Base-by-base conservation (phyloP, 768 basidiomycete species). In the Candolleomyces aberdarensis region DNA sequence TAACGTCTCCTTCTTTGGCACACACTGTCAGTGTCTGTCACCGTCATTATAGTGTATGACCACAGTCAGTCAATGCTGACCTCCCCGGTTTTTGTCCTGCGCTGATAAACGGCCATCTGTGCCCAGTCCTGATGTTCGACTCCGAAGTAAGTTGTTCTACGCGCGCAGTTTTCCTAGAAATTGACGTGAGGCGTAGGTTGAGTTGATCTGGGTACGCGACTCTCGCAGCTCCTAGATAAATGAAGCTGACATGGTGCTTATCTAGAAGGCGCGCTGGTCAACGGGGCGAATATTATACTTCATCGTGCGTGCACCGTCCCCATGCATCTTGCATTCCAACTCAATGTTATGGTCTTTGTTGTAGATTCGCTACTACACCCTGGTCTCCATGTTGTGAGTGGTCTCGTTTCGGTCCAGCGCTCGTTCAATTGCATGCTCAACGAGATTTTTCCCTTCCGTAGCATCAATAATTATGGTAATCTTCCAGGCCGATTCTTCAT, bases 301-400 rank as follows among this genome's bases (percentile, higher is more conserved):
- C 44, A 47, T 84, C 59, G 85, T 85, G 62, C 64, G 78, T 67
- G 22, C 4, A 26, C 11, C 53, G 13, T 43, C 52, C 50, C 29
- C 49, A 22, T 46, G 29, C 39, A 52, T 14, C n/a, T 19, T 22
- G 29, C 14, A 20, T 20, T 52, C 29, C 52, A 15, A 43, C 19
- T 20, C 47, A 19, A 15, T 32, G 22, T 32, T 50, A 36, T 36
- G 20, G 26, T 1, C 40, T 57, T 5, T 29, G 32, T 6, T 62
- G 15, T 36, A 85, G 85, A 85, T 85, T 70, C 83, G 85, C 13
- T 87, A 86, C 67, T 85, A 83, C 69, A 74, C 78, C 15, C 66
- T 85, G 60, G 65, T 72, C 66, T 79, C 77, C 26, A 80, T 81
- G 46, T 61, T 83, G 85, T 86, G 67, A 66, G 83, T 74, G 39